Evolutionary conservation across 371 early-diverging fungal species (phyloP).

Genomic region (Massospora cicadina): DNA sequence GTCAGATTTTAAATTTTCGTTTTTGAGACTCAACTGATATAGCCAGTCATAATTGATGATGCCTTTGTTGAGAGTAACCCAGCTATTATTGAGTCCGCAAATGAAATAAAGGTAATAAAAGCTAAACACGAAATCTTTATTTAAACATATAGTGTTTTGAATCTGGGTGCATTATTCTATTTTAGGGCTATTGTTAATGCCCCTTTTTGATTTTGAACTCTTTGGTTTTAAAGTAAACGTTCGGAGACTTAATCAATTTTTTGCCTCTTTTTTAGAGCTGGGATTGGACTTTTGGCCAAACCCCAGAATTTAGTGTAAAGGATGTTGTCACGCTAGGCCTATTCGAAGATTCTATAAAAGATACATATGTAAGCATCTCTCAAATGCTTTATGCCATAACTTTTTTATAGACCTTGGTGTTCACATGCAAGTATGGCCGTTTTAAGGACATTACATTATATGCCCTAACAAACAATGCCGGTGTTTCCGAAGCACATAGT

Average conservation of each 20-base stretch:
- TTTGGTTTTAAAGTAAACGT: too few species aligned
- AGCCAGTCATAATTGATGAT: too few species aligned
- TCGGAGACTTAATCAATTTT: too few species aligned
- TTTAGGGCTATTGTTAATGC: too few species aligned
- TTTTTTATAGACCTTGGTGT: neutral
- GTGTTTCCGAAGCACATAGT: neutral
- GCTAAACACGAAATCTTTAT: neutral
- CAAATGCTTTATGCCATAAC: neutral
- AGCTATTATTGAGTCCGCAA: slow-evolving; percentile 20
- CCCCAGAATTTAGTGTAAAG: slow-evolving; percentile 53
- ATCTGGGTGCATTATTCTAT: too few species aligned
- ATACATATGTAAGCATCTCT: neutral
- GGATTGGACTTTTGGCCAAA: slow-evolving; percentile 87
- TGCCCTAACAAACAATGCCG: neutral
- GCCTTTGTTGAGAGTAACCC: slow-evolving; percentile 18
- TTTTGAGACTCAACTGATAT: too few species aligned
- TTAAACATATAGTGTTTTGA: too few species aligned
- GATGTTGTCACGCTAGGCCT: neutral
- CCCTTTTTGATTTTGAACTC: too few species aligned
- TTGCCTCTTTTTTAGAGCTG: slow-evolving; percentile 53
- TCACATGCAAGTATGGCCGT: neutral
- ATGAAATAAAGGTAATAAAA: slow-evolving; percentile 21
- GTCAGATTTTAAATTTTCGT: neutral
- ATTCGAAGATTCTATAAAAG: neutral
- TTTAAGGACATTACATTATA: neutral